phyloP scores from a whole-genome alignment of 768 basidiomycete genomes.

The Mycena sanguinolenta region DNA sequence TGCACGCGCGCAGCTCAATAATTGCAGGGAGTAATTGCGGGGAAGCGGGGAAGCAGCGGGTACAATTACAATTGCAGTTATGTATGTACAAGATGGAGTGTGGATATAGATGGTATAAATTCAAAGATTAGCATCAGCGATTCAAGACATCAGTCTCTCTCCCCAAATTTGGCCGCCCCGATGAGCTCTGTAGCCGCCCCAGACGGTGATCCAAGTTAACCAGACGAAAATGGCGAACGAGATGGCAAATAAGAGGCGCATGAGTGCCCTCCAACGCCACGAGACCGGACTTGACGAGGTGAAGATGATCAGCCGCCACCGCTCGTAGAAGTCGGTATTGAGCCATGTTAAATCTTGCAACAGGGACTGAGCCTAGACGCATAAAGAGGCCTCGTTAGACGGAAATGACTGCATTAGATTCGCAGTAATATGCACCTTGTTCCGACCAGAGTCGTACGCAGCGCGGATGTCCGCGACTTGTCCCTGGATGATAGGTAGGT shows the following conservation, averaged over 20 bases:
- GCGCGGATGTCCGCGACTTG: constrained; percentile 73
- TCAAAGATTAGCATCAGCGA: background rate
- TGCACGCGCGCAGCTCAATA: background rate
- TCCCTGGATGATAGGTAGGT: constrained; percentile 71
- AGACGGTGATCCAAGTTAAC: constrained; percentile 70
- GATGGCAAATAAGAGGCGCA: constrained; percentile 71
- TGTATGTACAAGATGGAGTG: constrained; percentile 20
- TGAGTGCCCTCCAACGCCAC: constrained; percentile 73
- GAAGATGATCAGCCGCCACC: constrained; percentile 82
- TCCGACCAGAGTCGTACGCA: constrained; percentile 80
- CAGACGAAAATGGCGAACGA: constrained; percentile 71
- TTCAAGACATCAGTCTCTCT: constrained; percentile 79
- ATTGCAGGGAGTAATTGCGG: too few species aligned
- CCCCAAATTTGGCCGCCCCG: constrained; percentile 85
- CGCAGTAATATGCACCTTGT: constrained; percentile 62
- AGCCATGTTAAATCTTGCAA: constrained; percentile 79
- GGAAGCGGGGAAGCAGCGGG: background rate
- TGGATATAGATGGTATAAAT: constrained; percentile 10
- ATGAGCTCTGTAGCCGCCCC: constrained; percentile 81
- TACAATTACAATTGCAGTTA: constrained; percentile 25
- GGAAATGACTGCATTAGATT: background rate
- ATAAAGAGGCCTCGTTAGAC: constrained; percentile 1
- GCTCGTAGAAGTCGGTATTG: constrained; percentile 83
- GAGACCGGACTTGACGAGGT: constrained; percentile 80
- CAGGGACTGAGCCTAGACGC: constrained; percentile 70